Evolutionary conservation across 2,329 filamentous ascomycete species (phyloP), one percentile per base, ranked within the genome.

Genomic region (Pseudocercospora cruenta): DNA sequence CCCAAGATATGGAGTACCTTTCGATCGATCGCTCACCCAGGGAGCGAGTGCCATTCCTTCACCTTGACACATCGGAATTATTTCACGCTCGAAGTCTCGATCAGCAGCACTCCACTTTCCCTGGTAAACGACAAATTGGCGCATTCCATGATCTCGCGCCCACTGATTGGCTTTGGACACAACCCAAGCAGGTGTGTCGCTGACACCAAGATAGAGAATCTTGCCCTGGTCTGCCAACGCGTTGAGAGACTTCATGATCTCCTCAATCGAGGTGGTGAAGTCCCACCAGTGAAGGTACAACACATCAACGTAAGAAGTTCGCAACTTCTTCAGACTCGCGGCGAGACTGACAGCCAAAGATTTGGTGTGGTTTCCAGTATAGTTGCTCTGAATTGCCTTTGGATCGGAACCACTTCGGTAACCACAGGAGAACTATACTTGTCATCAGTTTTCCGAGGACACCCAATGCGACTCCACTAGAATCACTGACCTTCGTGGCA

Each of bases 221-320:
- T 91, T 91, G 21, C 89, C 88, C 4, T 82, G 74, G 0, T 76
- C 66, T 0, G 90, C 86, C 9, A 90, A 80, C 19, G 83, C 79
- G 73, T 91, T 89, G 57, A 91, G 81, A 0, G 84, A 84, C 64
- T 90, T 87, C 90, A 92, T 92, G 53, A 91, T 58, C 72, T 92
- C 89, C 0, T 85, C 81, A 53, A 91, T 86, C 0, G 83, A 85
- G 21, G 67, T 64, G 10, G 67, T 62, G 45, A 64, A 69, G 47
- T 69, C 67, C 62, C 63, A 65, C 60, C 55, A 74, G 65, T 82
- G 80, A 6, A 77, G 67, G 55, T 76, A 76, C 3, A 75, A 65
- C 26, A 90, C 72, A 72, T 92, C 90, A 64, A 92, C 87, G 73
- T 92, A 92, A 61, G 85, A 82, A 0, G 89, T 91, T 77, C 88